Evolutionary conservation across 2,329 filamentous ascomycete genomes (phyloP).

Genomic region (Thelonectria olida): DNA sequence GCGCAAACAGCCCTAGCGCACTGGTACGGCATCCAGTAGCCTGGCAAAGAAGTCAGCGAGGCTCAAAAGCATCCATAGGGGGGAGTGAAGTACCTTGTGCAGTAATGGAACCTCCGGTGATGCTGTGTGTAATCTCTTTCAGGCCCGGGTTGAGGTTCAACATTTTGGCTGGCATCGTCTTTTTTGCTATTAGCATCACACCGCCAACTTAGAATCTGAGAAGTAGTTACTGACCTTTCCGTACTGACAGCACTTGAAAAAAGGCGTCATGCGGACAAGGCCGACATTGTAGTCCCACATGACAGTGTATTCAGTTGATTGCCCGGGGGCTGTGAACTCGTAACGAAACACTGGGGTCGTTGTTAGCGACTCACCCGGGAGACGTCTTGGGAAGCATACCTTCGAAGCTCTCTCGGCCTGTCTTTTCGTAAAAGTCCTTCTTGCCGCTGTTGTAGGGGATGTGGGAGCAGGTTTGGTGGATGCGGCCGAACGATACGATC

Average conservation of each 20-base stretch:
- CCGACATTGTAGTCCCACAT: slow-evolving; percentile 99
- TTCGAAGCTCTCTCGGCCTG: slow-evolving; percentile 87
- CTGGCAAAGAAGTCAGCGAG: slow-evolving; percentile 55
- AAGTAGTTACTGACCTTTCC: slow-evolving; percentile 72
- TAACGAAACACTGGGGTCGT: slow-evolving; percentile 58
- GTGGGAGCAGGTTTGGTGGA: slow-evolving; percentile 71
- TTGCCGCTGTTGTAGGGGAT: slow-evolving; percentile 97
- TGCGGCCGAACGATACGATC: slow-evolving; percentile 72
- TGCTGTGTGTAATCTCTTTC: slow-evolving; percentile 89
- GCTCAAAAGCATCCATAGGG: not conserved
- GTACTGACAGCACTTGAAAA: slow-evolving; percentile 91
- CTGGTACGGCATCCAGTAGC: slow-evolving; percentile 95
- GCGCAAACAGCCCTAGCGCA: slow-evolving; percentile 88
- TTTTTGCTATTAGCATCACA: slow-evolving; percentile 28
- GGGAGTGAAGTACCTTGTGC: slow-evolving; percentile 76
- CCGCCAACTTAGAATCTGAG: not conserved
- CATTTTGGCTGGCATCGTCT: slow-evolving; percentile 92
- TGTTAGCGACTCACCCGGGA: not conserved
- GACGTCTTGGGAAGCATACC: slow-evolving; percentile 59
- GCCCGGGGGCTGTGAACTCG: slow-evolving; percentile 75
- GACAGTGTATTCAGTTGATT: slow-evolving; percentile 75
- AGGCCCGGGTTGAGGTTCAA: slow-evolving; percentile 81
- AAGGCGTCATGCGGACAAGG: slow-evolving; percentile 90
- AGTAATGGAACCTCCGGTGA: slow-evolving; percentile 89
- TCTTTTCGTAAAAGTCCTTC: slow-evolving; percentile 87